Evolutionary conservation across 2,329 filamentous ascomycete species (phyloP), one percentile per base, ranked within the genome.

Genomic region (Claviceps cyperi): DNA sequence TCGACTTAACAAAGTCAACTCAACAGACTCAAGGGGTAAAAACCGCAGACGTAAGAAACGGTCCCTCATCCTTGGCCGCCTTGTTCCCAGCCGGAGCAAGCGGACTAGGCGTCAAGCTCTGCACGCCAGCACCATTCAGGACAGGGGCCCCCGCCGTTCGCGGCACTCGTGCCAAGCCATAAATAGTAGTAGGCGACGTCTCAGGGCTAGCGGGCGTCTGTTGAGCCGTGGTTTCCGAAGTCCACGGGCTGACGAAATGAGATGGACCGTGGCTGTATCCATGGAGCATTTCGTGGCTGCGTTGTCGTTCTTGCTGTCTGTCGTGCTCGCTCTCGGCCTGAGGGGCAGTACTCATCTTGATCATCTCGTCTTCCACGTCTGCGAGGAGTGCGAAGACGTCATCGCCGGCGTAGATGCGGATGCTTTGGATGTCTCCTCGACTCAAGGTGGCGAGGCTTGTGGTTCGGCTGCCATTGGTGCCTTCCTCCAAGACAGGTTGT

Each of bases 331-430:
- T 28, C 17, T 24, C 35, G 19, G 24, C 49, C 3, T 32, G 28
- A 32, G 28, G 28, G 9, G 9, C 28, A 9, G 28, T 57, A 55
- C 61, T 61, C 59, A 69, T 66, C 51, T 63, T 66, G 48, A 60
- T 63, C 48, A 67, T 65, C 47, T 69, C 66, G 44, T 64, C 60
- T 62, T 85, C 80, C 14, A 85, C 81, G 55, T 85, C 81, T 1
- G 77, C 78, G 40, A 86, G 69, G 1, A 86, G 70, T 2, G 77
- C 75, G 55, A 81, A 84, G 8, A 86, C 75, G 45, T 83, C 80
- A 52, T 78, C 76, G 52, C 81, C 81, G 21, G 80, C 80, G 55
- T 84, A 85, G 56, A 85, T 74, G 21, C 77, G 76, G 52, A 84
- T 84, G 60, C 80, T 84, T 62, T 84, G 78, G 38, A 79, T 71